phyloP scores from a whole-genome alignment of 1,284 basidiomycete genomes.

The Kalmanozyma brasiliensis region DNA sequence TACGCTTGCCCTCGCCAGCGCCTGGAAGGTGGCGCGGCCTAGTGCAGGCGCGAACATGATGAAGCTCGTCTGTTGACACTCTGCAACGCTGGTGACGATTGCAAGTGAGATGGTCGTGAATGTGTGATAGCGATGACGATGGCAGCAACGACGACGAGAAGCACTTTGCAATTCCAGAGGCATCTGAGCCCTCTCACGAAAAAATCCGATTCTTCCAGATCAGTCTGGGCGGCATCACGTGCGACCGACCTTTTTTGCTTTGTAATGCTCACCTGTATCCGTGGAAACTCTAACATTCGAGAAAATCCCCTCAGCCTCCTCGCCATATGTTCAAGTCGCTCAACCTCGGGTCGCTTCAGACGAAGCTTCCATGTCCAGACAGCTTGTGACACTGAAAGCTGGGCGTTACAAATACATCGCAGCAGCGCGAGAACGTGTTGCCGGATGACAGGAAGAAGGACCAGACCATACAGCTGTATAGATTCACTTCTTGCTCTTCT shows the following conservation, averaged over 20 bases:
- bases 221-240: conserved; percentile 30
- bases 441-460: neutral
- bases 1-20: conserved; percentile 20
- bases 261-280: conserved; percentile 15
- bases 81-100: neutral
- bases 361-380: too few species aligned
- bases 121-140: neutral
- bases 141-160: conserved; percentile 1
- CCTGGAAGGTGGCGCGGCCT: conserved; percentile 31
- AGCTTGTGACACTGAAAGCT: neutral
- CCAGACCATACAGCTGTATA: neutral
- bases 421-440: neutral
- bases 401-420: conserved; percentile 24
- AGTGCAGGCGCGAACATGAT: conserved; percentile 29
- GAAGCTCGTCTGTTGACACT: too few species aligned
- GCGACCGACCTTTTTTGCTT: neutral
- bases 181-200: conserved; percentile 15
- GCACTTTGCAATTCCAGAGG: neutral
- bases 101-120: neutral
- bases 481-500: conserved; percentile 37
- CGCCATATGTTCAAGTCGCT: too few species aligned
- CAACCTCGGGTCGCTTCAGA: too few species aligned
- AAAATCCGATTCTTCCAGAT: conserved; percentile 37
- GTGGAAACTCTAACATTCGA: too few species aligned
- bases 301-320: neutral